phyloP scores from a whole-genome alignment of 2,329 filamentous ascomycete genomes.

The Eurotiales sp. region DNA sequence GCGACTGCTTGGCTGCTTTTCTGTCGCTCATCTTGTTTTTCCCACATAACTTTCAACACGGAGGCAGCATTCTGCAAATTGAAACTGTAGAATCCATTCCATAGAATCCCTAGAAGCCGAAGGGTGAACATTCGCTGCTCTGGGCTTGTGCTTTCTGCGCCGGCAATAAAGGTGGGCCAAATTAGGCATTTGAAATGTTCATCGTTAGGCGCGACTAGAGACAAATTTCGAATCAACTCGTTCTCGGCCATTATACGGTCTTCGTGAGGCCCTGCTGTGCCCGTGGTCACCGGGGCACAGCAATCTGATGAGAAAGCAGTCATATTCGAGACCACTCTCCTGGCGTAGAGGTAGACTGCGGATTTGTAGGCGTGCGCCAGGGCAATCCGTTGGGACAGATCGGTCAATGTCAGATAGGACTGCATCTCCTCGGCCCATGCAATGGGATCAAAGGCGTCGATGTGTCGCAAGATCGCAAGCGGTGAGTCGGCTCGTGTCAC shows the following conservation, averaged over 20 bases:
- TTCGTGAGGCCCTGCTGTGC: neutral
- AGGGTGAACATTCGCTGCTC: slow-evolving; percentile 32
- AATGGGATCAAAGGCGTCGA: slow-evolving; percentile 36
- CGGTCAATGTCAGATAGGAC: slow-evolving; percentile 42
- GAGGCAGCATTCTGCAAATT: slow-evolving; percentile 40
- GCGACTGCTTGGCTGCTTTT: slow-evolving; percentile 6
- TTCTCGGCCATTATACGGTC: slow-evolving; percentile 20
- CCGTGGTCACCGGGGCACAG: slow-evolving; percentile 2
- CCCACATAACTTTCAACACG: slow-evolving; percentile 40
- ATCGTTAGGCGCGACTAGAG: slow-evolving; percentile 31
- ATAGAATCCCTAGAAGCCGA: slow-evolving; percentile 30
- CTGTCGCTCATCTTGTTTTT: slow-evolving; percentile 32
- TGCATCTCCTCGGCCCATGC: slow-evolving; percentile 38
- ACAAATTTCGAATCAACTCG: slow-evolving; percentile 33
- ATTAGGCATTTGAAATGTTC: slow-evolving; percentile 42
- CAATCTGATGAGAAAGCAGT: slow-evolving; percentile 1
- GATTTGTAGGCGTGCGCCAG: slow-evolving; percentile 42
- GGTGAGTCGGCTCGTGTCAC: slow-evolving; percentile 30
- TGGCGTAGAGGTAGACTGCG: slow-evolving; percentile 39
- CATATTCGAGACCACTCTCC: slow-evolving; percentile 31
- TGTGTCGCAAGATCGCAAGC: slow-evolving; percentile 32
- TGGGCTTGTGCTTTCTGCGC: slow-evolving; percentile 34
- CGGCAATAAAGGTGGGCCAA: slow-evolving; percentile 44
- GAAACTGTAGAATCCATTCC: slow-evolving; percentile 33
- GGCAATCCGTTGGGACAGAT: slow-evolving; percentile 46